phyloP scores from a whole-genome alignment of 371 early-diverging fungal species.

The Dichotomocladium elegans region DNA sequence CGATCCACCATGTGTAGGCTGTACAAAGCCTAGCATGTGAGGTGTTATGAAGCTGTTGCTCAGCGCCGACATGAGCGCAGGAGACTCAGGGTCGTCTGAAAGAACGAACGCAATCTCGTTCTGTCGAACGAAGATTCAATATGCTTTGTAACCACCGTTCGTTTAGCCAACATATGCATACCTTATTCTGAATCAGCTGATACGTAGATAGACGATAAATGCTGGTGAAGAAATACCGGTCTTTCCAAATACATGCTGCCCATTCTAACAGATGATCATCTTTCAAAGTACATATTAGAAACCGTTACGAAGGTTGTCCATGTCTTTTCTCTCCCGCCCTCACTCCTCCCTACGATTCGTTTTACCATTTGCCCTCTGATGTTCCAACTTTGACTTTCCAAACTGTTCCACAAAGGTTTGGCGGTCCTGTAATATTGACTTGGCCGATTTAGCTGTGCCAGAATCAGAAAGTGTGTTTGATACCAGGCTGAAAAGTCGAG shows the following conservation, averaged over 20 bases:
- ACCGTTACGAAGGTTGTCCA: not conserved
- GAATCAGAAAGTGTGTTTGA: not conserved
- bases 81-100: not conserved
- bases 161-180: not conserved
- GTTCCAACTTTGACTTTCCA: slow-evolving; percentile 6
- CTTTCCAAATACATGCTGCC: slow-evolving; percentile 9
- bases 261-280: slow-evolving; percentile 2
- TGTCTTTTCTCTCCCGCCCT: no score
- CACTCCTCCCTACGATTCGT: no score
- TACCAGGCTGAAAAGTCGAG: not conserved
- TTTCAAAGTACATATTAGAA: not conserved
- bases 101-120: slow-evolving; percentile 8
- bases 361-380: slow-evolving; percentile 6
- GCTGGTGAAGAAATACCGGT: slow-evolving; percentile 12
- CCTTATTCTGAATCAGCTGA: slow-evolving; percentile 8
- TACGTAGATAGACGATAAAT: slow-evolving; percentile 7
- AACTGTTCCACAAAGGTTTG: slow-evolving; percentile 12
- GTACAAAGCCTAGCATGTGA: slow-evolving; percentile 9
- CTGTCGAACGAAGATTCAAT: not conserved
- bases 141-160: not conserved
- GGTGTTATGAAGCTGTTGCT: slow-evolving; percentile 8
- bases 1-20: not conserved
- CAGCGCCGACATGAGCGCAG: not conserved
- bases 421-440: slow-evolving; percentile 3
- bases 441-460: not conserved